Base-by-base conservation (phyloP, 2,329 filamentous ascomycete species). In the Aspergillus ochraceus region DNA sequence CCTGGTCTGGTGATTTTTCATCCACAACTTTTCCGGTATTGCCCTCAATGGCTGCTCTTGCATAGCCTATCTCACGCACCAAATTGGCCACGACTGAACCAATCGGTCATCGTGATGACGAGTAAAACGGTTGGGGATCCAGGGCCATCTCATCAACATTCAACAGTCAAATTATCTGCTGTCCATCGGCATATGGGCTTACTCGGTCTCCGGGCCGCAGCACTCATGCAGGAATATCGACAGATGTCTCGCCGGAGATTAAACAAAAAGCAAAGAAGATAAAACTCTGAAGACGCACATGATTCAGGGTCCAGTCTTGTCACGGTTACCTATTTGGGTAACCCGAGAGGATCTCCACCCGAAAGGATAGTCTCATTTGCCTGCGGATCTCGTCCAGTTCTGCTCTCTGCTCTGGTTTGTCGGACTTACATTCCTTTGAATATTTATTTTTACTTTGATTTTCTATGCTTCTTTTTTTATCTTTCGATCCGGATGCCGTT, bases 291-390 rank as follows among this genome's bases (percentile, higher is more conserved):
- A 30, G 26, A 32, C 12, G 47, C 60, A 60, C 60, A 58, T 64
- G 59, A 64, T 54, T 54, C 49, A 57, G 55, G 47, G 54, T 30
- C 54, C 36, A 42, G 36, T 42, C 36, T 49, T 52, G 30, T 57
- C 47, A 57, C 55, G 59, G 61, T 58, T 64, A 52, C 63, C 61
- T 39, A 54, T 62, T 57, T 17, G 49, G 63, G 64, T 46, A 65
- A 65, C 42, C 57, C 55, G 55, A 58, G 45, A 19, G 9, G 32
- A 36, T 47, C 54, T 32, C 22, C 22, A 42, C 30, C 11, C 39
- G 24, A 19, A 36, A 19, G 52, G 32, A 39, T 49, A 55, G 57
- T 36, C 55, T 59, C 54, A 55, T 55, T 45, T 24, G 14, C 39
- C 26, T 14, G 36, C 22, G 36, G 46, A 29, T 29, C 17, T 39